Evolutionary conservation across 176 grass and related monocot species (phyloP).

Genomic region (Aegilops longissima): DNA sequence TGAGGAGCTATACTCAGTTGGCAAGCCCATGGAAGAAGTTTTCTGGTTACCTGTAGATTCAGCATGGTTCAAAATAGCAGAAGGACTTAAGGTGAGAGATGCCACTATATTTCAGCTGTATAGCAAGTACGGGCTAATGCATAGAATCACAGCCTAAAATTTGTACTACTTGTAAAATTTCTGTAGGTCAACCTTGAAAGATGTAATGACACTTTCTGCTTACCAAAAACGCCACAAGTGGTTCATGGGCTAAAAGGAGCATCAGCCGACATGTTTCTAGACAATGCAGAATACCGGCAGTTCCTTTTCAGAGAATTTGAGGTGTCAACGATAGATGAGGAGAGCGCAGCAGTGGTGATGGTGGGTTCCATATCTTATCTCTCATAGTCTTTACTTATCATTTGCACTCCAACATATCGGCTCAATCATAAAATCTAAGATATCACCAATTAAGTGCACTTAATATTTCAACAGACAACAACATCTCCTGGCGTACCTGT

Average conservation of each 20-base stretch:
- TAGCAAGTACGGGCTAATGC: neutral
- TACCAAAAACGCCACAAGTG: slow-evolving; percentile 61
- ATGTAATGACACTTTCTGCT: slow-evolving; percentile 85
- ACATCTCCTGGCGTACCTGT: slow-evolving; percentile 62
- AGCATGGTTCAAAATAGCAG: slow-evolving; percentile 69
- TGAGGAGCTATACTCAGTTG: slow-evolving; percentile 73
- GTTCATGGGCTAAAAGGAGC: slow-evolving; percentile 68
- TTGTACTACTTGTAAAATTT: slow-evolving; percentile 20
- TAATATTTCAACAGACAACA: slow-evolving; percentile 48
- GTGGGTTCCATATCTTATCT: slow-evolving; percentile 38
- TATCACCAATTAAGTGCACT: slow-evolving; percentile 6
- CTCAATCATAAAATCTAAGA: neutral
- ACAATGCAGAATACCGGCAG: slow-evolving; percentile 73
- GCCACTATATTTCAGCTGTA: neutral
- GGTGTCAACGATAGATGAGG: slow-evolving; percentile 83
- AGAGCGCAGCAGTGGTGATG: slow-evolving; percentile 82
- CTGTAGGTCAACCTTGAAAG: slow-evolving; percentile 75
- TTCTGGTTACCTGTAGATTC: slow-evolving; percentile 77
- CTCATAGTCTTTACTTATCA: neutral
- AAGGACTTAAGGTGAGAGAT: slow-evolving; percentile 55
- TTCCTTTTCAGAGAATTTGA: slow-evolving; percentile 73
- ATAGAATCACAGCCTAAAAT: neutral
- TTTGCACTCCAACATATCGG: neutral
- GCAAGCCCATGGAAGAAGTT: slow-evolving; percentile 35
- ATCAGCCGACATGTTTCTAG: slow-evolving; percentile 72